phyloP scores from a whole-genome alignment of 371 early-diverging fungal genomes.

The Mortierella sp. region DNA sequence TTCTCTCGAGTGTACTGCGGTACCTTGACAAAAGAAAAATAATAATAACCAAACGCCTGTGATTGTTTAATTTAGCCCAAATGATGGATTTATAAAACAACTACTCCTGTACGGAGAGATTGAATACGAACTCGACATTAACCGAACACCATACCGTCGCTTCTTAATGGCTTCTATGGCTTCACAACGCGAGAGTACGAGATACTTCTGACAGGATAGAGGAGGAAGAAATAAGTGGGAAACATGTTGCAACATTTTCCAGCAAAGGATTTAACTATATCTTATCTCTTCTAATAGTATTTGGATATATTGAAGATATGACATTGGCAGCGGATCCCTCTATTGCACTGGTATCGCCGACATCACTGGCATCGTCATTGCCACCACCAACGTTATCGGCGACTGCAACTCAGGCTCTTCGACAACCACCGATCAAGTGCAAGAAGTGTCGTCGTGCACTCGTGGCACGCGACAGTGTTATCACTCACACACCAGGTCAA shows the following conservation, averaged over 20 bases:
- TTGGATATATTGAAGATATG: slow-evolving; percentile 64
- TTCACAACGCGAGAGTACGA: slow-evolving; percentile 65
- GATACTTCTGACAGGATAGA: background rate
- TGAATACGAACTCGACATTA: slow-evolving; percentile 66
- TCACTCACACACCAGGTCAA: slow-evolving; percentile 78
- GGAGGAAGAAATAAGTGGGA: no score
- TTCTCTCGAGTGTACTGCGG: slow-evolving; percentile 5
- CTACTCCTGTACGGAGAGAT: slow-evolving; percentile 73
- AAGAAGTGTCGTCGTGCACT: slow-evolving; percentile 67
- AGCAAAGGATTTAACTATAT: no score
- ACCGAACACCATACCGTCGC: slow-evolving; percentile 75
- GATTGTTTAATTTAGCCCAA: slow-evolving; percentile 63
- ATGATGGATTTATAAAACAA: slow-evolving; percentile 80
- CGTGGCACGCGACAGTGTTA: slow-evolving; percentile 70
- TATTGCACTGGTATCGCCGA: slow-evolving; percentile 4
- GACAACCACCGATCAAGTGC: slow-evolving; percentile 35
- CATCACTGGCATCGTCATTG: slow-evolving; percentile 2
- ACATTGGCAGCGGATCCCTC: slow-evolving; percentile 66
- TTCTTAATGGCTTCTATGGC: slow-evolving; percentile 74
- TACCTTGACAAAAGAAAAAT: background rate
- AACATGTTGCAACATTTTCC: background rate
- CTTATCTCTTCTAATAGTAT: slow-evolving; percentile 29
- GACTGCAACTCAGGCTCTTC: background rate
- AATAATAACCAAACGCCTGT: background rate
- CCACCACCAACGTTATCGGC: slow-evolving; percentile 1